A percentile compares a stretch with the other conserved stretches of the same genome.
phyloP scores from a whole-genome alignment of 306 rosid species.

The Quercus robur region DNA sequence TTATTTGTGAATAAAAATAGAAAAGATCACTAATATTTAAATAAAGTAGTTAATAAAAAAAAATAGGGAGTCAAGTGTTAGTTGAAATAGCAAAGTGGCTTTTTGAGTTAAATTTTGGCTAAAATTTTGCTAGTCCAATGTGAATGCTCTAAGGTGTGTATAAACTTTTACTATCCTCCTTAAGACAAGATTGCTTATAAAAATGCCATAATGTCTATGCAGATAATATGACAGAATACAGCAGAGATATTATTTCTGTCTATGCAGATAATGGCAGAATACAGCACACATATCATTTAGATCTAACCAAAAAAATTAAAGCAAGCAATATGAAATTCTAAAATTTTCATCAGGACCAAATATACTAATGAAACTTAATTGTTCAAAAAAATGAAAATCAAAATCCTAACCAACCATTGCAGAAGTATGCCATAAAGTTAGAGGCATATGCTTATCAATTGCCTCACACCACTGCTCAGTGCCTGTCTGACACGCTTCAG shows the following conservation, averaged over 20 bases:
- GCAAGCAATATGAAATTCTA: neutral
- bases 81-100: too few species aligned
- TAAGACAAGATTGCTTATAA: neutral
- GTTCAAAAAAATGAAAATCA: neutral
- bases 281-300: neutral
- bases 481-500: slow-evolving; percentile 51
- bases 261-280: too few species aligned
- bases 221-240: neutral
- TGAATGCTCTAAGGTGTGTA: too few species aligned
- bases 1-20: too few species aligned
- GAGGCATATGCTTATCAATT: slow-evolving; percentile 76
- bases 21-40: too few species aligned
- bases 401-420: slow-evolving; percentile 52
- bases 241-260: neutral
- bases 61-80: too few species aligned
- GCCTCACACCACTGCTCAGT: slow-evolving; percentile 72
- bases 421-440: slow-evolving; percentile 56
- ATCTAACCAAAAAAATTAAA: neutral
- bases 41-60: too few species aligned
- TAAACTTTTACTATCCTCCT: neutral
- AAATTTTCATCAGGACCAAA: slow-evolving; percentile 1
- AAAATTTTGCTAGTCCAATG: too few species aligned
- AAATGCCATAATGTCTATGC: neutral
- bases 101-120: too few species aligned
- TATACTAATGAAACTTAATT: slow-evolving; percentile 4